Evolutionary conservation across 1,284 basidiomycete genomes (phyloP).

Genomic region (Ustilago curta): DNA sequence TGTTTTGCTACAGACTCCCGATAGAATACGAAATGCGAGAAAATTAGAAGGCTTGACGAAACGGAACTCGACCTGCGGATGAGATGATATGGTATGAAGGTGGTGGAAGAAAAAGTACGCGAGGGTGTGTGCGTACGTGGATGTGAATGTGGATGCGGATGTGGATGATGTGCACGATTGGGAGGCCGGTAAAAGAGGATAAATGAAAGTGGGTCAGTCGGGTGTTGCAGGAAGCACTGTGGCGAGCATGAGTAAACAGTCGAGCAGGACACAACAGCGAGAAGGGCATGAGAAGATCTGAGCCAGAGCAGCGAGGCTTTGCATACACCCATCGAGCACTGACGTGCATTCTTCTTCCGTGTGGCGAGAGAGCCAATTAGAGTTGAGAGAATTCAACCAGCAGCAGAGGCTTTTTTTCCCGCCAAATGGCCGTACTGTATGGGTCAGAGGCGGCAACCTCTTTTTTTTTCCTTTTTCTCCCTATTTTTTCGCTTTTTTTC

Average conservation of each 20-base stretch:
- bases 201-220: slow-evolving; percentile 25
- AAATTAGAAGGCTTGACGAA: slow-evolving; percentile 31
- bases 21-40: slow-evolving; percentile 25
- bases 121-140: not conserved
- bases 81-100: slow-evolving; percentile 5
- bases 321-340: not conserved
- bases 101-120: slow-evolving; percentile 2
- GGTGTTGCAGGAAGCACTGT: slow-evolving; percentile 2
- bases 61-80: slow-evolving; percentile 41
- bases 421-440: too few species aligned
- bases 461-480: not conserved
- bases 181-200: not conserved
- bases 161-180: not conserved
- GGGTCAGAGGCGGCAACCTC: not conserved
- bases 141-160: not conserved
- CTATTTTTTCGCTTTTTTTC: too few species aligned
- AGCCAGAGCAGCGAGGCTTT: not conserved
- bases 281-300: not conserved
- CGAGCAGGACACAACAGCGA: too few species aligned
- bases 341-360: not conserved
- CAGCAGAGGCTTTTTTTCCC: too few species aligned
- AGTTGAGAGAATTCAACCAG: slow-evolving; percentile 8
- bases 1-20: slow-evolving; percentile 35
- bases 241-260: slow-evolving; percentile 5
- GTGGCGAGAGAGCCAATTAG: slow-evolving; percentile 20